phyloP scores from a whole-genome alignment of 495 filamentous ascomycete species.

The Tuber calosporum region DNA sequence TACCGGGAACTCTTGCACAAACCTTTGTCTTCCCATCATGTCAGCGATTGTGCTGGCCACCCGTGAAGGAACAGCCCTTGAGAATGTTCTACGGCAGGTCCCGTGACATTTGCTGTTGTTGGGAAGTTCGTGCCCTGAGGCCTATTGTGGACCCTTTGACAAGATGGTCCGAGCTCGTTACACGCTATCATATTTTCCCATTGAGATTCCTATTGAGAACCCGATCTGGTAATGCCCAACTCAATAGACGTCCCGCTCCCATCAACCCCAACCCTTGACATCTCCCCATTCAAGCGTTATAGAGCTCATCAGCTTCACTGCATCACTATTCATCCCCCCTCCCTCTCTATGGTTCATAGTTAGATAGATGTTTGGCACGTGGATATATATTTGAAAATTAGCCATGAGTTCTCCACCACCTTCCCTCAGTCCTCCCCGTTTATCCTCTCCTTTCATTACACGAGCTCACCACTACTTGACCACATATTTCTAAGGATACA shows the following conservation, averaged over 20 bases:
- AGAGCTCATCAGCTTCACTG: background rate
- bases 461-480: background rate
- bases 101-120: background rate
- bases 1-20: background rate
- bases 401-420: background rate
- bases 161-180: background rate
- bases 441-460: background rate
- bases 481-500: background rate
- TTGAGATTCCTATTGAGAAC: constrained; percentile 27
- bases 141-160: background rate
- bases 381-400: constrained; percentile 6
- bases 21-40: background rate
- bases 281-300: background rate
- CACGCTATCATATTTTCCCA: background rate
- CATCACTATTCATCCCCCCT: background rate
- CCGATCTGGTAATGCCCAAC: constrained; percentile 16
- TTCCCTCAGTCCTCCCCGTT: background rate
- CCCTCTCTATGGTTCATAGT: background rate
- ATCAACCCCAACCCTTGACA: background rate
- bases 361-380: constrained; percentile 6
- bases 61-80: background rate
- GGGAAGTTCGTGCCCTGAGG: background rate
- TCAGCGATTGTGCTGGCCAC: background rate
- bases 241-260: background rate
- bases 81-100: background rate